phyloP scores from a whole-genome alignment of 441 rosid species.

The Mallotus repandus region DNA sequence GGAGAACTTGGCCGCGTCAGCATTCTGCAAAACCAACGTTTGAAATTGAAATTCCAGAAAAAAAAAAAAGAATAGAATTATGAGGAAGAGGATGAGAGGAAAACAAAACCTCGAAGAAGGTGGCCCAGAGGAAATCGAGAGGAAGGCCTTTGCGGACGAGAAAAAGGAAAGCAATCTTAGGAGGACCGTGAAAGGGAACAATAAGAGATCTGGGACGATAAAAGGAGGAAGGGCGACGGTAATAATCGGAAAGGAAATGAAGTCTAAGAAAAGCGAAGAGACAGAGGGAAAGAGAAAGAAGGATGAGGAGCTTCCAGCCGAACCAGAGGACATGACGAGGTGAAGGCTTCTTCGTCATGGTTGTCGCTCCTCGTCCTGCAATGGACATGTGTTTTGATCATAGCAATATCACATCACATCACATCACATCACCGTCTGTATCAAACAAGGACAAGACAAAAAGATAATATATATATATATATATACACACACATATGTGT shows the following conservation, averaged over 20 bases:
- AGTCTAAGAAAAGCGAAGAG: slow-evolving; percentile 50
- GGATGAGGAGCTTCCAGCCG: slow-evolving; percentile 60
- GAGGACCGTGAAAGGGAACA: slow-evolving; percentile 44
- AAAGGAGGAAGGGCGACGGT: slow-evolving; percentile 14
- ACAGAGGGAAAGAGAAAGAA: slow-evolving; percentile 52
- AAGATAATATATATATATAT: not conserved
- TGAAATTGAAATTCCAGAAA: too few relatives aligned
- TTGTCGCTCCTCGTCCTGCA: slow-evolving; percentile 27
- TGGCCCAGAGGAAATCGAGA: slow-evolving; percentile 86
- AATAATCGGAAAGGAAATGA: slow-evolving; percentile 33
- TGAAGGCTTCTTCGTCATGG: slow-evolving; percentile 44
- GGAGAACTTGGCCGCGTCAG: slow-evolving; percentile 63
- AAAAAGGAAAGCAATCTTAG: slow-evolving; percentile 79
- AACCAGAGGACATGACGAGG: slow-evolving; percentile 48
- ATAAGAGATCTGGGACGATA: slow-evolving; percentile 36
- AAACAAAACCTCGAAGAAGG: slow-evolving; percentile 58
- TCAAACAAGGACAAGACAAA: not conserved
- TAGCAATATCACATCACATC: not conserved
- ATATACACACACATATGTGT: too few relatives aligned
- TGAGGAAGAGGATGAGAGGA: too few relatives aligned
- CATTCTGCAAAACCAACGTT: slow-evolving; percentile 40
- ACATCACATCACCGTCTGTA: too few relatives aligned
- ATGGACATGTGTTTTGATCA: not conserved
- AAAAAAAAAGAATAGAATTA: too few relatives aligned
- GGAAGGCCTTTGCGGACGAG: slow-evolving; percentile 70